Evolutionary conservation across 2,329 filamentous ascomycete genomes (phyloP), one percentile per base, ranked within the genome.

Genomic region (Pseudogymnoascus verrucosus): DNA sequence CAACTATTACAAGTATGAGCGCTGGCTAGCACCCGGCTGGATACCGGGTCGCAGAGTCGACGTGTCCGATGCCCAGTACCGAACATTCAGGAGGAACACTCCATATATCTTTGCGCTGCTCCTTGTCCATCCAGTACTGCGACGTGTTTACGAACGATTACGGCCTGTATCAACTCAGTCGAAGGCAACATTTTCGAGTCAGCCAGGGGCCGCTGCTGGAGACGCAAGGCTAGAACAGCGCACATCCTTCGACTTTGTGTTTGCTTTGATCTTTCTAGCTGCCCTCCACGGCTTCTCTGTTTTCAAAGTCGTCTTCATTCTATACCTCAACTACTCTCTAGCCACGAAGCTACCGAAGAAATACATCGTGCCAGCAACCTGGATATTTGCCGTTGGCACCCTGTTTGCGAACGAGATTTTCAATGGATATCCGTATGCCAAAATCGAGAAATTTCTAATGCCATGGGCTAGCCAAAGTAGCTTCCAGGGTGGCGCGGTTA

Each of bases 31-130:
- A 1, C 82, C 86, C 7, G 96, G 95, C 69, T 99, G 95, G 95
- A 89, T 99, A 64, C 89, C 89, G 6, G 93, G 93, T 26, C 89
- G 93, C 65, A 91, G 91, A 82, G 91, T 98, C 67, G 95, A 99
- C 77, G 87, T 92, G 67, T 95, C 92, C 40, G 95, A 99, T 77
- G 76, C 83, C 34, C 95, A 99, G 76, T 99, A 98, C 76, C 80
- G 82, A 64, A 87, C 85, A 39, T 97, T 99, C 73, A 88, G 96
- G 68, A 79, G 83, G 66, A 98, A 98, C 72, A 82, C 98, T 39
- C 93, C 91, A 1, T 91, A 89, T 73, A 86, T 98, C 75, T 80
- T 84, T 7, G 69, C 87, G 8, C 83, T 98, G 5, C 78, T 98
- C 12, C 69, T 90, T 26, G 75, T 92, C 47, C 95, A 99, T 74